These are phyloP conservation scores for Debaryomyces coudertii DNA, from an alignment of 1,139 yeast species.

Conservation along the genomic window DNA sequence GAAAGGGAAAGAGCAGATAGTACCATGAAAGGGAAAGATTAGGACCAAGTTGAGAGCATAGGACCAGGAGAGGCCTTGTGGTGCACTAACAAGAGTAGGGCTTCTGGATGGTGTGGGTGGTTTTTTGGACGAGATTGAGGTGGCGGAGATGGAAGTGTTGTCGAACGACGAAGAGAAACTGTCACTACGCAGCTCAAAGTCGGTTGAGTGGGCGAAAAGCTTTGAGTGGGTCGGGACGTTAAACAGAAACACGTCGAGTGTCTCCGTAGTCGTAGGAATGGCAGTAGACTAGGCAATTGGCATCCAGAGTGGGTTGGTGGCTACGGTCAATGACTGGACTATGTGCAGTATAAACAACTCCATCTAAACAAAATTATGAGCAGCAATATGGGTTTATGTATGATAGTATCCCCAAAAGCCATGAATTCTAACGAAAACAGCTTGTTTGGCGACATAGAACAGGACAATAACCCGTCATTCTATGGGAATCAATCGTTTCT, in stretches of 20 bases:
- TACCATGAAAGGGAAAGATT: too few relatives aligned
- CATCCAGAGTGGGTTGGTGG: neutral
- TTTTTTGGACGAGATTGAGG: too few relatives aligned
- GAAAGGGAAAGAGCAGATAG: constrained; percentile 14
- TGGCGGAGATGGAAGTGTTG: too few relatives aligned
- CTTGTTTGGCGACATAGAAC: constrained; percentile 46
- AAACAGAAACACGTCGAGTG: too few relatives aligned
- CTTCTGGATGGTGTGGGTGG: too few relatives aligned
- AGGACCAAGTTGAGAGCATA: too few relatives aligned
- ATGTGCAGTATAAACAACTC: neutral
- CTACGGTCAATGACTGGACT: neutral
- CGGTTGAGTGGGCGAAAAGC: too few relatives aligned
- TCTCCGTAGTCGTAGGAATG: neutral
- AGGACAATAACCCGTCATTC: constrained; percentile 53
- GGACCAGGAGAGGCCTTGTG: too few relatives aligned
- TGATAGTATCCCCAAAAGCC: constrained; percentile 11
- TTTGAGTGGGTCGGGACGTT: too few relatives aligned
- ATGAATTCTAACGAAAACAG: constrained; percentile 18
- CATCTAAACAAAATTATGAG: neutral
- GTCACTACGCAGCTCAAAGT: too few relatives aligned
- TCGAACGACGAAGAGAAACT: too few relatives aligned
- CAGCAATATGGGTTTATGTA: constrained; percentile 13
- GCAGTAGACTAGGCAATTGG: neutral
- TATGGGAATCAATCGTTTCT: constrained; percentile 39
- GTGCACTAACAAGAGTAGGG: too few relatives aligned